phyloP scores from a whole-genome alignment of 331 rosid genomes.

The Malus hybrid region DNA sequence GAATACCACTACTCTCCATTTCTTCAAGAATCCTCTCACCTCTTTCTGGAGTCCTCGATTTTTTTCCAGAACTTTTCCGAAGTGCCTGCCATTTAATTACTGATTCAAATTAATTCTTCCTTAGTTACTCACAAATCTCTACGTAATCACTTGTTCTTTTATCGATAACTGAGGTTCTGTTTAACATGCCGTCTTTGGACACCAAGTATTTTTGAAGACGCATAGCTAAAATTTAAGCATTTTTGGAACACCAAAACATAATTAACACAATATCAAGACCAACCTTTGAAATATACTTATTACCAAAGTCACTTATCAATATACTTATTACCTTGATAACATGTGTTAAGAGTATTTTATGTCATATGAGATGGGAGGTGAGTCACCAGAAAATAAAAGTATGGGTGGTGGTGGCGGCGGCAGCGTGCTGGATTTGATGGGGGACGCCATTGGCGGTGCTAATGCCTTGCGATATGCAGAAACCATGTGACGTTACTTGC shows the following conservation, averaged over 20 bases:
- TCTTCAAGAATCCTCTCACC: conserved; percentile 27
- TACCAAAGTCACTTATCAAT: background rate
- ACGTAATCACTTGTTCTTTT: background rate
- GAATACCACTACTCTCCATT: conserved; percentile 33
- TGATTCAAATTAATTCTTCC: background rate
- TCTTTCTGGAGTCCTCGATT: conserved; percentile 18
- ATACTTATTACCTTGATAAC: background rate
- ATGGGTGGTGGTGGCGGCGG: no score
- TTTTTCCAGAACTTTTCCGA: conserved; percentile 23
- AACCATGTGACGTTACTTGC: background rate
- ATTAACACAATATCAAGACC: background rate
- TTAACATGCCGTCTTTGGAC: background rate
- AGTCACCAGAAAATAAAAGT: background rate
- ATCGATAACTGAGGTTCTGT: background rate
- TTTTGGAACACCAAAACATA: background rate
- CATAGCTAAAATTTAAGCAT: background rate
- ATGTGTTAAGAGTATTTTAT: background rate
- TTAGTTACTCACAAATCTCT: background rate
- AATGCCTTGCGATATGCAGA: background rate
- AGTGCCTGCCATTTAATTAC: conserved; percentile 32
- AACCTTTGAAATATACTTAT: background rate
- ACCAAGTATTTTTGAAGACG: background rate
- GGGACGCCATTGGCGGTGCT: background rate
- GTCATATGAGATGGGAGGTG: background rate
- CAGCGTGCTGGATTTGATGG: background rate